phyloP scores from a whole-genome alignment of 306 rosid genomes.

The Vigna angularis region DNA sequence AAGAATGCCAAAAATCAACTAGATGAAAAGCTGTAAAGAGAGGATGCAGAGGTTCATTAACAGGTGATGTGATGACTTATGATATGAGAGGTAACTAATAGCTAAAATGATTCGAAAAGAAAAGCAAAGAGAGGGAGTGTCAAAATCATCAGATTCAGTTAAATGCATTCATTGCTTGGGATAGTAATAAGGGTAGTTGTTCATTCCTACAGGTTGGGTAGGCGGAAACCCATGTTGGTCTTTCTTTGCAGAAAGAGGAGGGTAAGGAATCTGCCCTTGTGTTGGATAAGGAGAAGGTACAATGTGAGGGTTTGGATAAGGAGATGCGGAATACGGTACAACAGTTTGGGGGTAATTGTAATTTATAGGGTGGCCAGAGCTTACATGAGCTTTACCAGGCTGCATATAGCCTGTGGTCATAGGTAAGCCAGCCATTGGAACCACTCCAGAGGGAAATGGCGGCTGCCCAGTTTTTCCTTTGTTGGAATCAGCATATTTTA shows the following conservation, averaged over 20 bases:
- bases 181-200: constrained; percentile 68
- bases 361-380: constrained; percentile 48
- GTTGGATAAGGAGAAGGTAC: constrained; percentile 56
- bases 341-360: constrained; percentile 65
- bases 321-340: constrained; percentile 58
- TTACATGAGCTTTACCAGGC: constrained; percentile 58
- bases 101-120: constrained; percentile 28
- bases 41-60: constrained; percentile 1
- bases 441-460: constrained; percentile 51
- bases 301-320: constrained; percentile 58
- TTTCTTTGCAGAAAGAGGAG: constrained; percentile 54
- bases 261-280: constrained; percentile 64
- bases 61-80: not conserved
- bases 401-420: constrained; percentile 65
- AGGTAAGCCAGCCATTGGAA: constrained; percentile 64
- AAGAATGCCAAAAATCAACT: constrained; percentile 32
- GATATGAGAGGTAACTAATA: not conserved
- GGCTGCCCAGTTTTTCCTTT: constrained; percentile 62
- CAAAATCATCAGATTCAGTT: constrained; percentile 30
- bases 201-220: constrained; percentile 62
- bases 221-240: constrained; percentile 54
- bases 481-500: constrained; percentile 80
- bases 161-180: constrained; percentile 57
- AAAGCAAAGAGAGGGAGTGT: constrained; percentile 2
- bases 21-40: constrained; percentile 26